phyloP scores from a whole-genome alignment of 306 rosid genomes.

The Heteromeles arbutifolia region DNA sequence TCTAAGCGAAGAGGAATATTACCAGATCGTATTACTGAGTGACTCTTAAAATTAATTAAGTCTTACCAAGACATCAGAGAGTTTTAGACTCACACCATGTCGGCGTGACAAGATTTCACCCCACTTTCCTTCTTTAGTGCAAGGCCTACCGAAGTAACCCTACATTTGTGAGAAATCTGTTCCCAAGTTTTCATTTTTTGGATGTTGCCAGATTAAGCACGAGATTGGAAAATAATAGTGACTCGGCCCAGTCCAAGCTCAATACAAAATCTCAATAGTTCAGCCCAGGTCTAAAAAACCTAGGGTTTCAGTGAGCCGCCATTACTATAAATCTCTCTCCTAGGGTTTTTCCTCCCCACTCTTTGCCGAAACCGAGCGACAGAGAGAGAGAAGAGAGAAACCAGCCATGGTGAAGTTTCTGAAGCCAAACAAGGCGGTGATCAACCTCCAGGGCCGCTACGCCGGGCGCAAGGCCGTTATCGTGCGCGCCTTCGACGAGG shows the following conservation, averaged over 20 bases:
- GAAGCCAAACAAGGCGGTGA: constrained; percentile 41
- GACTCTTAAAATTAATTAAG: too few relatives aligned
- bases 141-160: too few relatives aligned
- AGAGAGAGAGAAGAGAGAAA: not conserved
- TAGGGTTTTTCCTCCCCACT: not conserved
- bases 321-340: not conserved
- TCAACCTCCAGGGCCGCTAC: constrained; percentile 44
- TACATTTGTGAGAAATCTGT: too few relatives aligned
- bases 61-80: too few relatives aligned
- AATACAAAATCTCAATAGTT: not conserved
- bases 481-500: constrained; percentile 40
- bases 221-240: too few relatives aligned
- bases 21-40: fast-evolving
- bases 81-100: too few relatives aligned
- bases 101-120: too few relatives aligned
- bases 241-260: not conserved
- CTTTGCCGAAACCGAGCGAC: not conserved
- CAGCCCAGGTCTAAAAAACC: not conserved
- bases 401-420: constrained; percentile 35
- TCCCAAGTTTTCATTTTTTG: too few relatives aligned
- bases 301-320: not conserved
- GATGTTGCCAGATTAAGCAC: too few relatives aligned
- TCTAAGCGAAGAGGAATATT: fast-evolving
- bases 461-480: constrained; percentile 51
- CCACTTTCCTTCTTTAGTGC: too few relatives aligned